Conservation (phyloP, 1,284 basidiomycete genomes). For the Trichosporon ovoides region DNA sequence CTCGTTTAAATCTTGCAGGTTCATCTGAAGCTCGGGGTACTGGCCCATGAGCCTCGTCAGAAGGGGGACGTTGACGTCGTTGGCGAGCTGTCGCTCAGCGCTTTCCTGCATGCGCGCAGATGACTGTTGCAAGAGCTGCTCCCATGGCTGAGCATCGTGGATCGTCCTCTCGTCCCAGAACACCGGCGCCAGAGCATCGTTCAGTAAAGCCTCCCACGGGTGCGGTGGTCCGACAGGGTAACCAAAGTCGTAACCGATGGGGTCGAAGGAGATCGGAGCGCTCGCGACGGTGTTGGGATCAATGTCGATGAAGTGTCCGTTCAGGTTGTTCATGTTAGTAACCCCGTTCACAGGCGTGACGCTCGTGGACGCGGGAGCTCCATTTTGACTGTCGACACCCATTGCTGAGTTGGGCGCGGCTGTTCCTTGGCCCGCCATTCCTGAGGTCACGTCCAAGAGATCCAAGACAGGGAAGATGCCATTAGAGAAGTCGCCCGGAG, state of each 20-base stretch:
- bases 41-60: constrained; percentile 16
- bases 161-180: constrained; percentile 12
- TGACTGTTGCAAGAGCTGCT: constrained; percentile 10
- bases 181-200: constrained; percentile 16
- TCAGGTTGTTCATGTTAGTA: neutral
- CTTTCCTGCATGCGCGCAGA: constrained; percentile 23
- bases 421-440: neutral
- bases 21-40: constrained; percentile 25
- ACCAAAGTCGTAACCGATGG: constrained; percentile 13
- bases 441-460: neutral
- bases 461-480: neutral
- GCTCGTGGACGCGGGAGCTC: neutral
- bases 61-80: constrained; percentile 12
- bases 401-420: neutral
- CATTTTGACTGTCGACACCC: neutral
- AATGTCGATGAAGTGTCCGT: neutral
- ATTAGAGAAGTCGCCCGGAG: neutral
- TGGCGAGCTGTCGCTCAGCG: constrained; percentile 8
- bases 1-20: constrained; percentile 24
- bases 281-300: constrained; percentile 4
- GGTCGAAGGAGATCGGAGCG: constrained; percentile 9
- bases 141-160: constrained; percentile 15
- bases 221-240: constrained; percentile 19
- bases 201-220: constrained; percentile 23
- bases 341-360: neutral